Base-by-base conservation (phyloP, 495 filamentous ascomycete species). In the Pyronema omphalodes region DNA sequence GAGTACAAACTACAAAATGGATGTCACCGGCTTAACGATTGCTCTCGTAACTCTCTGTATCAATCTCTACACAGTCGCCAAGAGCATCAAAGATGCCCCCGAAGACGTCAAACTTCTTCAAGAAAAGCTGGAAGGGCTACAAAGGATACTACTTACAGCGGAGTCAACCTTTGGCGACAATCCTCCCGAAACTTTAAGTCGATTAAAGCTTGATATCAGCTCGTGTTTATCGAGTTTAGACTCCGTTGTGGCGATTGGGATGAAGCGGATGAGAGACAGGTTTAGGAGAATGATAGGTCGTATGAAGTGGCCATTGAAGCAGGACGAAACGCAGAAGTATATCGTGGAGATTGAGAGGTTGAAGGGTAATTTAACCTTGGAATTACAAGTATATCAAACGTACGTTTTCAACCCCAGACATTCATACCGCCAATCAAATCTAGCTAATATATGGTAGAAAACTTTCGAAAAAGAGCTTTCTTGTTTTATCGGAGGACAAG, bases 221-320 rank as follows among this genome's bases (percentile, higher is more conserved):
- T n/a, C n/a, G n/a, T n/a, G n/a, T n/a, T n/a, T n/a, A n/a, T n/a
- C n/a, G n/a, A n/a, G n/a, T n/a, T n/a, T n/a, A n/a, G n/a, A n/a
- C n/a, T n/a, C n/a, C n/a, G n/a, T n/a, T n/a, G n/a, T n/a, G n/a
- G n/a, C n/a, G n/a, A n/a, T n/a, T n/a, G n/a, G n/a, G n/a, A 12
- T 1, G 39, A 12, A 41, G 1, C 11, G 15, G 6, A 17, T 1
- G 39, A 41, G 39, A 17, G 39, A 17, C 3, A 41, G 3, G 6
- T 2, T 41, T 6, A 1, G 39, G 1, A 41, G 39, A 2, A 1
- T 12, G 1, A 12, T 54, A n/a, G 12, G 17, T 7, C 52, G 52
- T 11, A 17, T 54, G 0, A 54, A 54, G 45, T 54, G 40, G 52
- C 52, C 52, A 9, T 19, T 54, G 44, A 2, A 35, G 7, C n/a